Evolutionary conservation across 805 yeast species (phyloP), one percentile per base, ranked within the genome.

Genomic region (Candida pini): DNA sequence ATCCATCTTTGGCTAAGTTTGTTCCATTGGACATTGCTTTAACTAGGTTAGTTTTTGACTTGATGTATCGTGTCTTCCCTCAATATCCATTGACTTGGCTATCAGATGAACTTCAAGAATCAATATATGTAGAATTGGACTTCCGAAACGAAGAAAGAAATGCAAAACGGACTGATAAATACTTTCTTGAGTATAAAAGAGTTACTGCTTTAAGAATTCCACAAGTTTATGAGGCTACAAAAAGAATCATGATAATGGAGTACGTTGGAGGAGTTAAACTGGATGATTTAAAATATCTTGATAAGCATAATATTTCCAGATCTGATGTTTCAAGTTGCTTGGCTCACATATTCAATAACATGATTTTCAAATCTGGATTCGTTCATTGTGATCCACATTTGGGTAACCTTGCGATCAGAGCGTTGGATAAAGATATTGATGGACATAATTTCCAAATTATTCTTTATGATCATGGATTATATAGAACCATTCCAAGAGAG

Each of bases 361-460:
- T 92, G 99, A 87, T 92, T 26, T 92, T 92, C 64, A 81, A 94
- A 2, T 95, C 96, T 1, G 80, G 78, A 18, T 95, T 87, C 16
- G 73, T 92, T 28, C 99, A 92, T 56, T 92, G 98, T 63, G 99
- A 92, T 56, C 98, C 98, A 1, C 99, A 92, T 56, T 96, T 95
- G 9, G 99, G 99, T 0, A 92, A 92, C 51, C 64, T 92, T 39
- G 96, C 97, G 0, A 86, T 92, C 16, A 66, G 88, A 36, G 61
- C 68, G 22, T 59, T 68, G 6, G 48, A 49, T 13, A 34, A 42
- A 5, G 48, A 51, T 20, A 45, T 40, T 24, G 41, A 53, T 25
- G 60, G 62, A 2, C 87, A 81, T 53, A 89, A 90, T 54, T 92
- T 92, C 56, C 98, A 92, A 58, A 85, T 92, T 33, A 68, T 92